phyloP scores from a whole-genome alignment of 2,329 filamentous ascomycete species.

The Nigrospora sphaerica region DNA sequence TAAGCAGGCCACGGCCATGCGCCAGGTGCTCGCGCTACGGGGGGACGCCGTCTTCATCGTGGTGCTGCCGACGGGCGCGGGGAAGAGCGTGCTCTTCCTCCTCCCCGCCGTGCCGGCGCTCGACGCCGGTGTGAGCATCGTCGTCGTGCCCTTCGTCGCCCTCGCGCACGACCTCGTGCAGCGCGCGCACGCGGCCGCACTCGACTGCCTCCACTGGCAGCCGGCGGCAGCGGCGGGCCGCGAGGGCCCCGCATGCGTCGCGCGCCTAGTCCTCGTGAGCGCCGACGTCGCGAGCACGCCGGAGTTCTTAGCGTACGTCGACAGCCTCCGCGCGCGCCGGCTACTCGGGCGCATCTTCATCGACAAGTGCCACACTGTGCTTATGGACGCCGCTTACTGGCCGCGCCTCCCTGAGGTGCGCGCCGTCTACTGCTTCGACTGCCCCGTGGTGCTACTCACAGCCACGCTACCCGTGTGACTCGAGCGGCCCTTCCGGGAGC shows the following conservation, averaged over 20 bases:
- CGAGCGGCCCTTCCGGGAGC: background rate
- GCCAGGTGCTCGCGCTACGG: too few species aligned
- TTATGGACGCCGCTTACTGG: background rate
- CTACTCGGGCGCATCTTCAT: constrained; percentile 2
- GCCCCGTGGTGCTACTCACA: background rate
- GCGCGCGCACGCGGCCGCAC: too few species aligned
- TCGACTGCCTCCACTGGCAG: too few species aligned
- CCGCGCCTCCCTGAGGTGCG: background rate
- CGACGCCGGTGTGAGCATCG: background rate
- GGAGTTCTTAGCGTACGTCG: background rate
- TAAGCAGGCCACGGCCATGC: background rate
- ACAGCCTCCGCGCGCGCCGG: background rate
- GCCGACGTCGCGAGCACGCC: background rate
- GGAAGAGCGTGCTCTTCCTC: constrained; percentile 1
- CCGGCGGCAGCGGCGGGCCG: too few species aligned
- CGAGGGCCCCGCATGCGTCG: background rate
- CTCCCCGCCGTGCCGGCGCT: background rate
- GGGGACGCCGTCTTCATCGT: too few species aligned
- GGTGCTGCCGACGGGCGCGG: background rate
- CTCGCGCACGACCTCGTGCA: too few species aligned
- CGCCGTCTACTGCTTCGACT: background rate
- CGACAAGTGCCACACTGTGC: constrained; percentile 1
- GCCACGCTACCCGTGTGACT: constrained; percentile 1
- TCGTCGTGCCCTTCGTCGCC: too few species aligned
- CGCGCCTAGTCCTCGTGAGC: background rate